phyloP scores from a whole-genome alignment of 441 rosid genomes.

The Erodium moschatum region DNA sequence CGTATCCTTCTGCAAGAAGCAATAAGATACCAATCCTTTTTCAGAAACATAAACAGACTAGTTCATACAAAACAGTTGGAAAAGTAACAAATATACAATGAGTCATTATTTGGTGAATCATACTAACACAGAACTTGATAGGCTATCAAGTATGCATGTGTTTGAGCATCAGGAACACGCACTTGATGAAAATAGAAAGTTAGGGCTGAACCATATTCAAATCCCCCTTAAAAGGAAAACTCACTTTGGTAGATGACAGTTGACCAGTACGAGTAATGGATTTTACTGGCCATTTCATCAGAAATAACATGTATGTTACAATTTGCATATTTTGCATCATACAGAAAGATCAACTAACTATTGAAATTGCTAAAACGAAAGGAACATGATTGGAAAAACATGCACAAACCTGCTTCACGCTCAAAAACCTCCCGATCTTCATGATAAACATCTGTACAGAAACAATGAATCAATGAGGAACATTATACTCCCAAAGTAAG shows the following conservation, averaged over 20 bases:
- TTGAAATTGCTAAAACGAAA: conserved; percentile 2
- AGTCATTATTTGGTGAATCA: neutral
- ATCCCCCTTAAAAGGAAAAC: neutral
- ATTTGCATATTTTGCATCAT: neutral
- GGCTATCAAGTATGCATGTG: neutral
- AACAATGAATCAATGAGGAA: conserved; percentile 12
- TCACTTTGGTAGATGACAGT: neutral
- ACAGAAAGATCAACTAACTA: neutral
- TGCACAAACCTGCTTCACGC: conserved; percentile 78
- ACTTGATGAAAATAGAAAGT: neutral
- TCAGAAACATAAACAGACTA: neutral
- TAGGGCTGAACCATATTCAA: neutral
- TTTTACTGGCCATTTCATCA: neutral
- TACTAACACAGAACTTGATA: neutral
- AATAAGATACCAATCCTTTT: neutral
- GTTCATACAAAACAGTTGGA: neutral
- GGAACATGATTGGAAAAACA: conserved; percentile 9
- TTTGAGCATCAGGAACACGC: neutral
- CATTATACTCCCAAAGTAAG: neutral
- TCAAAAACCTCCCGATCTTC: conserved; percentile 66
- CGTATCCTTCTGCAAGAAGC: conserved; percentile 58
- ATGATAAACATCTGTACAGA: conserved; percentile 68
- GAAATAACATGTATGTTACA: neutral
- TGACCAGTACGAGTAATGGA: neutral
- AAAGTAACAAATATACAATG: neutral